Percentiles rank a stretch among this genome's conserved stretches.
Conservation (phyloP, 805 yeast genomes). For the Hemisphaericaspora nanyangensis region DNA sequence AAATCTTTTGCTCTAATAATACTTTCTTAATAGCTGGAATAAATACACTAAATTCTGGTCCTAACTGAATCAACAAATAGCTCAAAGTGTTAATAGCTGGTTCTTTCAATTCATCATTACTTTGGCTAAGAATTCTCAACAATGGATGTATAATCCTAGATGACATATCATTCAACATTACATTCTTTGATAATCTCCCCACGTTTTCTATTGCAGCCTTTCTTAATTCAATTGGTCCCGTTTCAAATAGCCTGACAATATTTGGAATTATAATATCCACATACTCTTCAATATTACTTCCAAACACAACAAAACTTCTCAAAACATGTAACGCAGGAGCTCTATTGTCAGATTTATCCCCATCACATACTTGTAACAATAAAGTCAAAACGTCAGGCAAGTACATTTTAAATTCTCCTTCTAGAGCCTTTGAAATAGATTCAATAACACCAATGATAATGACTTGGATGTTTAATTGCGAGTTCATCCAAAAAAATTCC, state of each 20-base stretch:
- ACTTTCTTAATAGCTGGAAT: slow-evolving; percentile 76
- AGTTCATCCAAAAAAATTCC: slow-evolving; percentile 56
- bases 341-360: slow-evolving; percentile 58
- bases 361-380: slow-evolving; percentile 71
- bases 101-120: slow-evolving; percentile 54
- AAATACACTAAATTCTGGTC: slow-evolving; percentile 78
- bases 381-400: slow-evolving; percentile 75
- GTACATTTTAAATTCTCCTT: slow-evolving; percentile 86
- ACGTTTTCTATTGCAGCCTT: slow-evolving; percentile 76
- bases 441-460: slow-evolving; percentile 80
- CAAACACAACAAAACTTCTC: slow-evolving; percentile 81
- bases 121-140: slow-evolving; percentile 56
- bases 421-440: slow-evolving; percentile 78
- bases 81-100: slow-evolving; percentile 79
- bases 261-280: slow-evolving; percentile 85
- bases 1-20: slow-evolving; percentile 58
- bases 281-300: slow-evolving; percentile 83
- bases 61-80: slow-evolving; percentile 73
- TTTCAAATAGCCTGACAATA: slow-evolving; percentile 76
- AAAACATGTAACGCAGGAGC: slow-evolving; percentile 69
- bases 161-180: slow-evolving; percentile 80
- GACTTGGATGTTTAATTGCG: slow-evolving; percentile 59
- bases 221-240: slow-evolving; percentile 56
- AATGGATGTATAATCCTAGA: slow-evolving; percentile 87
- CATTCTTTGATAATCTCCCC: slow-evolving; percentile 72